Base-by-base conservation (phyloP, 2,329 filamentous ascomycete genomes). In the Bimuria novae-zelandiae region DNA sequence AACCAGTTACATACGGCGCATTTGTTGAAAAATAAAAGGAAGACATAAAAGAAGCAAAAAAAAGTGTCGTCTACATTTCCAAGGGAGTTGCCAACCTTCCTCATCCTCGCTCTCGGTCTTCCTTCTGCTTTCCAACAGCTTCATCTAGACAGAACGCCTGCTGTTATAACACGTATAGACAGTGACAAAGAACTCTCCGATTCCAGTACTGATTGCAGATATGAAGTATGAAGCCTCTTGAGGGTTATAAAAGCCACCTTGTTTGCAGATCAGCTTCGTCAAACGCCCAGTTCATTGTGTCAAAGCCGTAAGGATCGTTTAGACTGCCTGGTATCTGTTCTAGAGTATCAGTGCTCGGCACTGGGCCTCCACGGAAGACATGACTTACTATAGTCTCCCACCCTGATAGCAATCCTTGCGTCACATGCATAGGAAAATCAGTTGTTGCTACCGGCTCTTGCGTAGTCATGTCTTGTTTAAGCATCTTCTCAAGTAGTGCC, bases 401-500 rank as follows among this genome's bases (percentile, higher is more conserved):
- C 14, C 39, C 54, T n/a, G 56, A 53, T 32, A 54, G 27, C 42
- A 44, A 17, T 4, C 48, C 49, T 11, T 36, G 27, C 17, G 43
- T 30, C 21, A 41, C n/a, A 11, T 49, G 42, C 7, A 55, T 32
- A 4, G 52, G 45, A 29, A 45, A 42, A n/a, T 41, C 25, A 22
- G 21, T 16, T 8, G 44, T 41, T 8, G 19, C 41, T 40, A n/a
- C 30, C 22, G 17, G 40, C 17, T 36, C 29, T 19, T 42, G 39
- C 7, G 49, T 33, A 6, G 42, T 14, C 14, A 49, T 12, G 5
- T 23, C 32, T 29, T 43, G 35, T 4, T 47, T 45, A 12, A 51
- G 33, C 49, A 64, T 49, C 2, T 43, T 51, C 32, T 68, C 62
- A 1, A 71, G 55, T 25, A 71, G 37, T 21, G 52, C 52, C 22